These are phyloP conservation scores for Cynara cardunculus DNA, from an alignment of 129 eudicot species.

Conservation along the genomic window DNA sequence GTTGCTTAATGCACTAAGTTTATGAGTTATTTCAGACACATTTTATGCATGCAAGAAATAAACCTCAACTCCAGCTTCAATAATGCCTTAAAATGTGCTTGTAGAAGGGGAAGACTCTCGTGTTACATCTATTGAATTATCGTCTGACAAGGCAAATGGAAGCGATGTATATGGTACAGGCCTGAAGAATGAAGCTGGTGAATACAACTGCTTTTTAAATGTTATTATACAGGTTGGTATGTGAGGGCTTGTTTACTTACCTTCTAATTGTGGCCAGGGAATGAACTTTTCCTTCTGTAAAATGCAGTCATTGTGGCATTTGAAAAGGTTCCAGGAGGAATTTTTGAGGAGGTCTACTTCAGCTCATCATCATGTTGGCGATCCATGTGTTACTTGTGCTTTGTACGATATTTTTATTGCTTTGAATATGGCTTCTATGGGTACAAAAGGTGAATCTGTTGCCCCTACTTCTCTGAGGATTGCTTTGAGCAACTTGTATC, in stretches of 20 bases:
- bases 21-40: constrained; percentile 41
- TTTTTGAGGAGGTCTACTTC: constrained; percentile 63
- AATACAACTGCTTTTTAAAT: constrained; percentile 95
- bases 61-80: constrained; percentile 28
- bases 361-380: constrained; percentile 84
- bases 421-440: constrained; percentile 55
- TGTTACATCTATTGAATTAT: constrained; percentile 26
- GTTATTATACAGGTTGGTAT: constrained; percentile 84
- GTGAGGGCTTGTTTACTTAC: background rate
- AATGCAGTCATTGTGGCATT: constrained; percentile 84
- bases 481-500: constrained; percentile 93
- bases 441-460: constrained; percentile 63
- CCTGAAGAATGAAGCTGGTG: constrained; percentile 86
- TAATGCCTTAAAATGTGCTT: constrained; percentile 24
- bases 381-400: constrained; percentile 96
- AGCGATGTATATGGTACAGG: constrained; percentile 72
- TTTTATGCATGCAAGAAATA: constrained; percentile 47
- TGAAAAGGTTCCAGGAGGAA: constrained; percentile 72
- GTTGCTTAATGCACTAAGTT: background rate
- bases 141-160: constrained; percentile 32
- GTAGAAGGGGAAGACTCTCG: constrained; percentile 32
- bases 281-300: background rate
- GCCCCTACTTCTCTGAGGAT: constrained; percentile 83
- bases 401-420: constrained; percentile 70
- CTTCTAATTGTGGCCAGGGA: background rate